Percentiles rank a stretch among this genome's conserved stretches.
These are phyloP conservation scores for Hyaloperonospora brassicae DNA, from an alignment of 352 stramenopile species.

Conservation along the genomic window DNA sequence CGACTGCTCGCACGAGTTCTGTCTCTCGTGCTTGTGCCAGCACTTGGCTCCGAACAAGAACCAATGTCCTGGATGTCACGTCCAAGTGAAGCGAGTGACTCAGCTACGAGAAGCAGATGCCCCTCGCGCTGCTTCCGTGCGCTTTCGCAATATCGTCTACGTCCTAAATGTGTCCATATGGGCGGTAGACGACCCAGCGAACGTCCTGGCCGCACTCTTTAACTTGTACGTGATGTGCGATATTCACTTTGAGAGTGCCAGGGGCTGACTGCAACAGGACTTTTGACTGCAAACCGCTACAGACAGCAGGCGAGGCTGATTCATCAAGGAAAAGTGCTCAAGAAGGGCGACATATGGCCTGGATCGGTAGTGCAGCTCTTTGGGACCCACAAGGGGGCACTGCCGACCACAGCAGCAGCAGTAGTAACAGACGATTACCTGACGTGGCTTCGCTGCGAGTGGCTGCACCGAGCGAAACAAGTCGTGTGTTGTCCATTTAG, in stretches of 20 bases:
- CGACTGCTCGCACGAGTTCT: conserved; percentile 80
- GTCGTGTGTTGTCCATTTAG: conserved; percentile 65
- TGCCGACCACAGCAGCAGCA: conserved; percentile 14
- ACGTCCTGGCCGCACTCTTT: conserved; percentile 56
- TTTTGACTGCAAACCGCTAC: neutral
- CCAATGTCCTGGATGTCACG: conserved; percentile 53
- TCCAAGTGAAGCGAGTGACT: conserved; percentile 47
- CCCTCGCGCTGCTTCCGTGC: conserved; percentile 44
- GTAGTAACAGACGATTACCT: conserved; percentile 11
- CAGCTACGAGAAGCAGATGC: conserved; percentile 27
- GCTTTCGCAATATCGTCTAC: conserved; percentile 78
- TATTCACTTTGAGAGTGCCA: neutral
- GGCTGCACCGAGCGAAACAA: conserved; percentile 33
- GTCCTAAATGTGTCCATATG: conserved; percentile 74
- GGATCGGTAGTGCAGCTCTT: conserved; percentile 78
- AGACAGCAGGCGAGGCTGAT: conserved; percentile 72
- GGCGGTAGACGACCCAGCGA: conserved; percentile 59
- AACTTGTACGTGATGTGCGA: conserved; percentile 42
- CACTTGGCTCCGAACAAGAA: conserved; percentile 52
- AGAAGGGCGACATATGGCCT: conserved; percentile 77
- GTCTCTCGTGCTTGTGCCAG: conserved; percentile 55
- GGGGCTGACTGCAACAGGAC: neutral
- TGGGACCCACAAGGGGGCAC: conserved; percentile 41
- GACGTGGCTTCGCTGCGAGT: conserved; percentile 28
- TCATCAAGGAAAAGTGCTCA: conserved; percentile 71